Base-by-base conservation (phyloP, 352 stramenopile species). In the Phytophthora uliginosa region DNA sequence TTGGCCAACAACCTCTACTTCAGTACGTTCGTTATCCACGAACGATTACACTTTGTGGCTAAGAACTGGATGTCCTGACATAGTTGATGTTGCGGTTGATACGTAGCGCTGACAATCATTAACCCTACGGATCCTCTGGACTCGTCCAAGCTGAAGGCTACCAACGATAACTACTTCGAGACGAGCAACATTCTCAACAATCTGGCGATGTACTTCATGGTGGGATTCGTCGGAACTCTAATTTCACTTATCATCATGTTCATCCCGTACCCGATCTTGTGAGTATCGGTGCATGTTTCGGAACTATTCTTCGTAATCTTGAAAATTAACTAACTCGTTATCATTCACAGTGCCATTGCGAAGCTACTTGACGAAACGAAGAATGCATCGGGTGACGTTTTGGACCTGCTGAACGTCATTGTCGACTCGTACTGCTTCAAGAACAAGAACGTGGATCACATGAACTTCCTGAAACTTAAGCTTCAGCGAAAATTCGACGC, bases 341-440 rank as follows among this genome's bases (percentile, higher is more conserved):
- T 45, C 18, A n/a, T 45, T 13, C 15, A 45, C 50, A 93, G 85
- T 74, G 88, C 83, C 3, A 94, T 91, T 57, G 74, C 59, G 0
- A 77, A 78, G 9, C 70, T 95, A 13, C 82, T 83, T 10, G 60
- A 77, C 4, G 85, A 95, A 57, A 90, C 84, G 1, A 65, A 53
- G 15, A 69, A 86, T 7, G 78, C 78, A 0, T 82, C 81, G 5
- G 82, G 81, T 0, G 86, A 92, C 54, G 83, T 95, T 22, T 45
- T 92, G 7, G 88, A 94, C 40, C 66, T 95, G 31, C 79, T 94
- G 10, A 94, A 95, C 60, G 78, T 95, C 64, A 92, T 95, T 60
- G 77, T 95, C 5, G 88, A 95, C 66, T 91, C 86, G 45, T 95
- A 95, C 77, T 95, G 88, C 65, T 95, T 95, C 77, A 92, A 93